A percentile compares a stretch with the other conserved stretches of the same genome.
phyloP scores from a whole-genome alignment of 768 basidiomycete genomes.

The Suillus subaureus region DNA sequence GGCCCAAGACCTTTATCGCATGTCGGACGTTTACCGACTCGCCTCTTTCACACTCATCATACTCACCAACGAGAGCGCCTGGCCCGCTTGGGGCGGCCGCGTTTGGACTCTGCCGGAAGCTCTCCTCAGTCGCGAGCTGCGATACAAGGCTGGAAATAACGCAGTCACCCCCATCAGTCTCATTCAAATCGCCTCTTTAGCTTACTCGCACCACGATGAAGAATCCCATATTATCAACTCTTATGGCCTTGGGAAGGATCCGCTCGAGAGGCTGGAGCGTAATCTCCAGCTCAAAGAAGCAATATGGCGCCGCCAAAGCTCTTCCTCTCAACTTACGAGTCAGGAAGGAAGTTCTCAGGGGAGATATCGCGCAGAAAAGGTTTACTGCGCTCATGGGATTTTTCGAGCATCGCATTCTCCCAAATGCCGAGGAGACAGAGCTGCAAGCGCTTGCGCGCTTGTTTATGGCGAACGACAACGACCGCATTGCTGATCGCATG shows the following conservation, averaged over 20 bases:
- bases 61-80: slow-evolving; percentile 17
- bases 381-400: slow-evolving; percentile 31
- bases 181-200: slow-evolving; percentile 25
- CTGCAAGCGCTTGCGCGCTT: slow-evolving; percentile 24
- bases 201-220: slow-evolving; percentile 17
- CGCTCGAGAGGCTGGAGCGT: slow-evolving; percentile 26
- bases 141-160: slow-evolving; percentile 15
- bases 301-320: slow-evolving; percentile 21
- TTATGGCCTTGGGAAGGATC: slow-evolving; percentile 19
- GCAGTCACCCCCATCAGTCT: slow-evolving; percentile 23
- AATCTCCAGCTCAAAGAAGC: slow-evolving; percentile 23
- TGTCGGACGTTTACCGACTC: slow-evolving; percentile 24
- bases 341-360: not conserved
- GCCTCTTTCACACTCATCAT: slow-evolving; percentile 29
- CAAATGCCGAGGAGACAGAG: slow-evolving; percentile 18
- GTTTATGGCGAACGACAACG: slow-evolving; percentile 28
- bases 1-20: slow-evolving; percentile 23
- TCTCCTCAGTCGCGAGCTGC: slow-evolving; percentile 23
- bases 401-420: slow-evolving; percentile 27
- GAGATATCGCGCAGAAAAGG: slow-evolving; percentile 20
- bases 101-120: slow-evolving; percentile 28
- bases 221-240: slow-evolving; percentile 27
- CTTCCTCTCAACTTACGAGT: too few species aligned
- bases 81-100: slow-evolving; percentile 23
- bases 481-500: slow-evolving; percentile 24